Evolutionary conservation across 1,139 yeast species (phyloP), one percentile per base, ranked within the genome.

Genomic region (Saccharomyces hybrid): DNA sequence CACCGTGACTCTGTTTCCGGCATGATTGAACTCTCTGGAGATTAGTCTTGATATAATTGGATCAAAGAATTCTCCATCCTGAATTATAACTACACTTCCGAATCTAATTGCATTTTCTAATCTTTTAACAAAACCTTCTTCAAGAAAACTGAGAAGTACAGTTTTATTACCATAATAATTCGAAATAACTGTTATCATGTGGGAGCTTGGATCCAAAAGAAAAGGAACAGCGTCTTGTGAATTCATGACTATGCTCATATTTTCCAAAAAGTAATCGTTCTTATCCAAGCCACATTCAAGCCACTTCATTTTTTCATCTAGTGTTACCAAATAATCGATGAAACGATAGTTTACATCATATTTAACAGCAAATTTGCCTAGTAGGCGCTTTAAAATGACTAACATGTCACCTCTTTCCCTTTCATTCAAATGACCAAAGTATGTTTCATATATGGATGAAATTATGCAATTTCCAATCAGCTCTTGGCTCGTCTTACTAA

Each of bases 91-190:
- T 0, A 79, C 65, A 4, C 89, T 90, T 7, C 99, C 98, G 74
- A 91, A 91, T 57, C 95, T 74, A 28, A 91, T 68, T 0, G 96
- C 84, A 64, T 89, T 86, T 65, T 89, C 96, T 27, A 91, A 69
- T 53, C 82, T 87, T 61, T 82, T 85, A 4, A 79, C 67, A 66
- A 85, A 87, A 0, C 85, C 80, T n/a, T 78, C 80, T 62, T 86
- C 88, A 52, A 85, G 68, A 64, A 90, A 91, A 60, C 95, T 87
- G 0, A 96, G 80, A 0, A 81, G 66, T 0, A 77, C 72, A 1
- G 85, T 66, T 51, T 76, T 77, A 44, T 72, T 0, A 73, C 72
- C 1, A 64, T 57, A 41, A 65, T 59, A 38, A 69, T 65, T 20
- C 69, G 64, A 2, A 62, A 88, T 58, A 13, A 80, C 72, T 0